phyloP scores from a whole-genome alignment of 1,284 basidiomycete genomes.

The Leccinum solheimii region DNA sequence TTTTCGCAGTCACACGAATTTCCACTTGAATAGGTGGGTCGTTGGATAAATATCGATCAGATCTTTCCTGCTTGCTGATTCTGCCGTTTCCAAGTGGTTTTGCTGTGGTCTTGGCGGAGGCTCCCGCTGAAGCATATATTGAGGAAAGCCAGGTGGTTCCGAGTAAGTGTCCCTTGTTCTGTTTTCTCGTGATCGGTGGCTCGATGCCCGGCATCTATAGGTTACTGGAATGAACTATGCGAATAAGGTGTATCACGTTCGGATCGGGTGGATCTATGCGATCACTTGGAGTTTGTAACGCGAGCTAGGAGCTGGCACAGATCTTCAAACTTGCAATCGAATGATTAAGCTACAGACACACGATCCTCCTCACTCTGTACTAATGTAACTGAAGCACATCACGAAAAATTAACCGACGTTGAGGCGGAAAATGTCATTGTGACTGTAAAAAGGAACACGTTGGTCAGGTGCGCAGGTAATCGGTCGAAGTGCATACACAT shows the following conservation, averaged over 20 bases:
- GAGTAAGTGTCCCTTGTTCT: conserved; percentile 1
- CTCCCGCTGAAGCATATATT: conserved; percentile 12
- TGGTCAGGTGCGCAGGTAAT: background rate
- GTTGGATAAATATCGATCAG: background rate
- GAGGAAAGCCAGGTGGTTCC: conserved; percentile 17
- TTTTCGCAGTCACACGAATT: conserved; percentile 28
- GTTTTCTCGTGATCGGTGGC: background rate
- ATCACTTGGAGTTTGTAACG: background rate
- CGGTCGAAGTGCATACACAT: conserved; percentile 61
- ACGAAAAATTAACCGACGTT: conserved; percentile 51
- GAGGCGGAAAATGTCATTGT: conserved; percentile 90
- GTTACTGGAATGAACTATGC: conserved; percentile 22
- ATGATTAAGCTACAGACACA: conserved; percentile 17
- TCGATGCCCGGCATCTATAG: conserved; percentile 5
- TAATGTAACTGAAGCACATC: background rate
- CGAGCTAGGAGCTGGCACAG: background rate
- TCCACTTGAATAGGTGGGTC: conserved; percentile 23
- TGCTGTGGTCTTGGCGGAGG: conserved; percentile 24
- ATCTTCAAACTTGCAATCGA: background rate
- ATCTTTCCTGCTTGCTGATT: background rate
- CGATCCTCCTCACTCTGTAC: conserved; percentile 6
- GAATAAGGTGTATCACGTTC: conserved; percentile 5
- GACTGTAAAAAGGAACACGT: conserved; percentile 40
- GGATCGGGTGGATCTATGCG: background rate
- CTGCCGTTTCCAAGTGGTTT: conserved; percentile 18